These are phyloP conservation scores for Breynia disticha DNA, from an alignment of 441 rosid genomes.

Conservation along the genomic window DNA sequence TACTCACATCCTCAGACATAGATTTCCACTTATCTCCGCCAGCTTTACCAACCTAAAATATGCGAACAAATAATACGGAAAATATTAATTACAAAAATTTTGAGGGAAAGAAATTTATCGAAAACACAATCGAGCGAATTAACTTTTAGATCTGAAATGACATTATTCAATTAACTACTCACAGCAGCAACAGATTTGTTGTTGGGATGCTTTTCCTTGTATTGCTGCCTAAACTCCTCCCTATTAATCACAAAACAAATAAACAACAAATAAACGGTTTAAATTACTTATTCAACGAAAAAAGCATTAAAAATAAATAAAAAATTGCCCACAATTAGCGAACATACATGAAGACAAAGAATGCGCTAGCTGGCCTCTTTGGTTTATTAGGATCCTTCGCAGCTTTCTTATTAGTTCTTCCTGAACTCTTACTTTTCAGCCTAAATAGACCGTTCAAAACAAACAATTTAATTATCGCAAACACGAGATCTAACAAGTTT, in stretches of 20 bases:
- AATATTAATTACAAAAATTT: not conserved
- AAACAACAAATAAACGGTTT: not conserved
- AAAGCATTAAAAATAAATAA: not conserved
- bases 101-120: not conserved
- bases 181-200: conserved; percentile 79
- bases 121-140: not conserved
- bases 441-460: conserved; percentile 16
- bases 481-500: too few relatives aligned
- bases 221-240: conserved; percentile 64
- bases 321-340: not conserved
- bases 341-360: conserved; percentile 85
- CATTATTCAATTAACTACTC: conserved; percentile 14
- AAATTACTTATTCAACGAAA: not conserved
- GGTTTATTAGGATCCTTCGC: conserved; percentile 89
- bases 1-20: conserved; percentile 51
- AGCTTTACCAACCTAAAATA: conserved; percentile 67
- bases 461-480: not conserved
- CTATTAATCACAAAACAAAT: conserved; percentile 19
- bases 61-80: conserved; percentile 4
- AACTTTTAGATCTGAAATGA: not conserved
- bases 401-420: conserved; percentile 36
- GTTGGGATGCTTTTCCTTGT: conserved; percentile 56
- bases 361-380: conserved; percentile 87
- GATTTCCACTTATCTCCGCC: conserved; percentile 76
- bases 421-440: conserved; percentile 42